Percentiles rank a stretch among this genome's conserved stretches.
Evolutionary conservation across 148 eudicot genomes (phyloP).

Genomic region (Tetragonia tetragonoides): DNA sequence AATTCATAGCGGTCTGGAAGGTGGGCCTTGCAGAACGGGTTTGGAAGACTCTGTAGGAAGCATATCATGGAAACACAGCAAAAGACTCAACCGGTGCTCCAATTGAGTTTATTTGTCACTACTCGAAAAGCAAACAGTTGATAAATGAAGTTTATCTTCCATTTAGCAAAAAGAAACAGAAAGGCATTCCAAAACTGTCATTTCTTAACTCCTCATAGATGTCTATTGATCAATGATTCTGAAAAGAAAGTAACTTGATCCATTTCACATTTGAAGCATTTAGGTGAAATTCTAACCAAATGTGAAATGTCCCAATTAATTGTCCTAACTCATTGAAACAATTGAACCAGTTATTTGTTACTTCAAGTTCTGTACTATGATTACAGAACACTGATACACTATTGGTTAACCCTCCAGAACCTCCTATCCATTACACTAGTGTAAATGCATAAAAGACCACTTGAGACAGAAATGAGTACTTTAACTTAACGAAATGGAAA

Average conservation of each 20-base stretch:
- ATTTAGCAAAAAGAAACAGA: neutral
- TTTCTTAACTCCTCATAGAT: neutral
- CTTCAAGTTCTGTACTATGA: no score
- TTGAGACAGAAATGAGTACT: neutral
- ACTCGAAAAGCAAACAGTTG: no score
- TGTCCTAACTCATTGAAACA: neutral
- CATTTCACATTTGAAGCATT: neutral
- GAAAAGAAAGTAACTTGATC: no score
- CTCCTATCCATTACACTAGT: neutral
- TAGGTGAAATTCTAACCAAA: neutral
- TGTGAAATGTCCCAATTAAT: neutral
- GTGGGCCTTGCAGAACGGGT: slow-evolving; percentile 46
- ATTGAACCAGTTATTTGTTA: neutral
- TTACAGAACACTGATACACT: no score
- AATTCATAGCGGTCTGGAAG: slow-evolving; percentile 50
- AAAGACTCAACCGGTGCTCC: neutral
- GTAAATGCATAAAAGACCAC: neutral
- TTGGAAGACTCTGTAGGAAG: slow-evolving; percentile 55
- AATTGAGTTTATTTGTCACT: neutral
- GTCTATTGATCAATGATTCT: no score
- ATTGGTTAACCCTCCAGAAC: neutral
- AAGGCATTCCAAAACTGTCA: neutral
- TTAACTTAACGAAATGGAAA: neutral
- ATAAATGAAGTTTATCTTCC: no score
- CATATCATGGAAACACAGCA: neutral